Base-by-base conservation (phyloP, 192 early-diverging fungal species). In the Pilobolus umbonatus region DNA sequence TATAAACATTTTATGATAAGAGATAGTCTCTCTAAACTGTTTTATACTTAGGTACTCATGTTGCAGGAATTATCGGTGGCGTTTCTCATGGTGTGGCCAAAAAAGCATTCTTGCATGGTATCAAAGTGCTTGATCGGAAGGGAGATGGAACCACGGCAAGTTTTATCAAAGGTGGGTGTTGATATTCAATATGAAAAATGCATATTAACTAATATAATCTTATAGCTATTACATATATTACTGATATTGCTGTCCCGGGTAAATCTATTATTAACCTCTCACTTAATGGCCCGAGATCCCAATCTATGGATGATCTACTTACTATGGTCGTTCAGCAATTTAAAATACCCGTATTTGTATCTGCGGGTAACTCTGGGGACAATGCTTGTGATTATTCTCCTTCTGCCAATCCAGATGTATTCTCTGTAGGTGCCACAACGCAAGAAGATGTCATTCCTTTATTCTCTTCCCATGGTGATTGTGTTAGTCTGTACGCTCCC, bases 1-100 rank as follows among this genome's bases (percentile, higher is more conserved):
- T 2, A 32, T 53, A 32, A 34, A 6, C 36, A 1, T 28, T n/a
- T 17, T n/a, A 19, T 28, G n/a, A n/a, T n/a, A 42, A 57, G 15
- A 45, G 5, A 32, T 11, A 3, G 2, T 15, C 5, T 45, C 8
- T 10, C 21, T 17, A 19, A 34, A 50, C 31, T 17, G 21, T 14
- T 45, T 58, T 51, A 34, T 44, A 21, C 14, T 34, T 40, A 59
- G 57, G 65, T 5, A 71, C 63, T 4, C 62, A 71, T 14, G 53
- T 65, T 17, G 62, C 62, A 9, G 62, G 68, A 28, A 66, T 53
- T 14, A 54, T 65, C 29, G 64, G 43, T 34, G 70, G 70, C 11
- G 71, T 57, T 19, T 77, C 63, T 19, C 85, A 74, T 57, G 87
- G 87, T 50, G 80, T 88, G 28, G 86, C 86, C 34, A 88, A 82